These are phyloP conservation scores for Nymphaea thermarum DNA, from an alignment of 164 flowering plant species.

Conservation along the genomic window DNA sequence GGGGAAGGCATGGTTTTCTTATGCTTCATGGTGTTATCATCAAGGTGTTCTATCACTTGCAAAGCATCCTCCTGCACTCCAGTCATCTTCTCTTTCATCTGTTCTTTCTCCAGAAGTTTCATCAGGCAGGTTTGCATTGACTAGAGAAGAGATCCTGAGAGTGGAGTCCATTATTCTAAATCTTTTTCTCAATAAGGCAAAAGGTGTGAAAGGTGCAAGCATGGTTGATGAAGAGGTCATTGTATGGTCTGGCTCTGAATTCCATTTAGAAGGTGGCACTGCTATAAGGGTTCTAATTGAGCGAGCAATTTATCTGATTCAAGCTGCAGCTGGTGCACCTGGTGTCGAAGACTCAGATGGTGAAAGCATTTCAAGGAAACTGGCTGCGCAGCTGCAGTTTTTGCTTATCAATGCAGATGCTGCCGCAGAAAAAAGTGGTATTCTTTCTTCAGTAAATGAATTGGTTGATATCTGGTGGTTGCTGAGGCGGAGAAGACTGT, in stretches of 20 bases:
- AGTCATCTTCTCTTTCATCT: conserved; percentile 47
- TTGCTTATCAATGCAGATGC: conserved; percentile 23
- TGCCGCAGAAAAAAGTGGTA: conserved; percentile 23
- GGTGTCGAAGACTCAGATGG: conserved; percentile 46
- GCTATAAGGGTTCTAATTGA: conserved; percentile 31
- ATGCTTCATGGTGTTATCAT: conserved; percentile 91
- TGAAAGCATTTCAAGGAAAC: conserved; percentile 29
- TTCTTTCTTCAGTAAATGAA: conserved; percentile 27
- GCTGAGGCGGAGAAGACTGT: conserved; percentile 66
- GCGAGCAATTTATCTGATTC: conserved; percentile 50
- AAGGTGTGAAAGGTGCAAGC: conserved; percentile 7
- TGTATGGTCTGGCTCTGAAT: conserved; percentile 18
- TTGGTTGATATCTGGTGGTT: conserved; percentile 70
- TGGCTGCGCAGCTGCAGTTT: conserved; percentile 52
- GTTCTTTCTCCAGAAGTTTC: conserved; percentile 43
- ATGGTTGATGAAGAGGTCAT: conserved; percentile 18
- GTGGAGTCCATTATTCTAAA: conserved; percentile 34
- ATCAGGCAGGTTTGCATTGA: conserved; percentile 43
- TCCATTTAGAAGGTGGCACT: conserved; percentile 15
- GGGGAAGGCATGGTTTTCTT: conserved; percentile 92
- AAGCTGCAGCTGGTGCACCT: conserved; percentile 63
- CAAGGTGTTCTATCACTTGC: conserved; percentile 46
- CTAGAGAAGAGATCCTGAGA: conserved; percentile 46
- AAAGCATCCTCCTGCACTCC: conserved; percentile 21
- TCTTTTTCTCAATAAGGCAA: conserved; percentile 18